Conservation (phyloP, 345 rosid genomes). For the Brassica nigra region DNA sequence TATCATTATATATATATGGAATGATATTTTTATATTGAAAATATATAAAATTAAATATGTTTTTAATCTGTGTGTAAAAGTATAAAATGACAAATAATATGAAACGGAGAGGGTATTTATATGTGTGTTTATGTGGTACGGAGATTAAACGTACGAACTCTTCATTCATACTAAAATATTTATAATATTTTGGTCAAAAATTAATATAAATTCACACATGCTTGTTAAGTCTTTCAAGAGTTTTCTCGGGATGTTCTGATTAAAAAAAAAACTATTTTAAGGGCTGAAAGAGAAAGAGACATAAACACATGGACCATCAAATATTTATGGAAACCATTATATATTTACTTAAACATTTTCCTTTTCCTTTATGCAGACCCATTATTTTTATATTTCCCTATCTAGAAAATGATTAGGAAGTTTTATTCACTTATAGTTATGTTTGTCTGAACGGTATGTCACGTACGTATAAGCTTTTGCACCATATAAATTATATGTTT, state of each 20-base stretch:
- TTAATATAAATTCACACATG: neutral
- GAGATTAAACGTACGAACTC: too few relatives aligned
- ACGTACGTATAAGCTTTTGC: neutral
- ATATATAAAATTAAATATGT: too few relatives aligned
- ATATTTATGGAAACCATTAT: neutral
- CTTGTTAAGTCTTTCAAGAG: conserved; percentile 9
- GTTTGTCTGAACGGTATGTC: conserved; percentile 19
- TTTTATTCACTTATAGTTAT: neutral
- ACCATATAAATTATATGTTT: neutral
- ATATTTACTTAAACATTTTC: too few relatives aligned
- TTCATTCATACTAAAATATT: too few relatives aligned
- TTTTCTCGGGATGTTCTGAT: neutral
- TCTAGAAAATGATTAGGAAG: neutral
- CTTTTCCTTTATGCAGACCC: conserved; percentile 7
- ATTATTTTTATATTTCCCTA: neutral
- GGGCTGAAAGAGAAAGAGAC: neutral
- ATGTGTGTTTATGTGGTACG: too few relatives aligned
- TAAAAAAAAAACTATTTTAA: neutral
- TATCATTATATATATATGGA: too few relatives aligned
- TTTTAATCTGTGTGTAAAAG: too few relatives aligned
- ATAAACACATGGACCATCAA: conserved; percentile 6
- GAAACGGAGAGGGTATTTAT: too few relatives aligned
- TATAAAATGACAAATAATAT: too few relatives aligned
- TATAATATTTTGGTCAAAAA: too few relatives aligned
- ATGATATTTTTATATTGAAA: too few relatives aligned